Conservation (phyloP, 23 red algal genomes). For the Gracilariopsis chorda region DNA sequence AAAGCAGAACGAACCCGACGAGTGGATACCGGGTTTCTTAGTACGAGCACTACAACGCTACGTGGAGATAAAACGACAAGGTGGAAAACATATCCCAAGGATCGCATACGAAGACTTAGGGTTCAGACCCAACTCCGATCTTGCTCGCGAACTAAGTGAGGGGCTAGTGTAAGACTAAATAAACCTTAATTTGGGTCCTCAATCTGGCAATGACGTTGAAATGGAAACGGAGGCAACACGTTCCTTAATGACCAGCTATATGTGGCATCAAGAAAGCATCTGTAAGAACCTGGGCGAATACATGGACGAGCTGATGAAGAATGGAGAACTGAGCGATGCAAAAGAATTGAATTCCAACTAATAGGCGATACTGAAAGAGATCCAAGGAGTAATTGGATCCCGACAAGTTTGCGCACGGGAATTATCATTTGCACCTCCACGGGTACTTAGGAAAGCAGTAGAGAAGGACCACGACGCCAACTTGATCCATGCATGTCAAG, state of each 20-base stretch:
- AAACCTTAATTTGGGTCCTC: not conserved
- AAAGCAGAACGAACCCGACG: not conserved
- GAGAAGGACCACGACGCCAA: not conserved
- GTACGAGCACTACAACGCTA: not conserved
- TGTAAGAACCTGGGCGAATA: not conserved
- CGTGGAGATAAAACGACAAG: not conserved
- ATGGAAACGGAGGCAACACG: not conserved
- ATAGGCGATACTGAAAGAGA: not conserved
- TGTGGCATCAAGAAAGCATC: not conserved
- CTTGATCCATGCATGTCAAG: not conserved
- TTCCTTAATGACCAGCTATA: not conserved
- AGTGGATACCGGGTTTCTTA: not conserved
- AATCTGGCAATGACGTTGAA: not conserved
- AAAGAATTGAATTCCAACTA: not conserved
- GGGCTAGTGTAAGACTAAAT: not conserved
- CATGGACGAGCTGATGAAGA: not conserved
- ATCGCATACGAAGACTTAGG: constrained; percentile 11
- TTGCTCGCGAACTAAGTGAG: not conserved
- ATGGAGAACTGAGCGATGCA: not conserved
- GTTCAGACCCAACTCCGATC: not conserved
- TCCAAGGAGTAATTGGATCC: not conserved
- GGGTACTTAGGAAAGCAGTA: not conserved
- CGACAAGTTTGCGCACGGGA: not conserved
- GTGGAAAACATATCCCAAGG: not conserved
- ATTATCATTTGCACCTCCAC: not conserved